Evolutionary conservation across 1,139 yeast genomes (phyloP), one percentile per base, ranked within the genome.

Genomic region (Nakaseomyces glabratus): DNA sequence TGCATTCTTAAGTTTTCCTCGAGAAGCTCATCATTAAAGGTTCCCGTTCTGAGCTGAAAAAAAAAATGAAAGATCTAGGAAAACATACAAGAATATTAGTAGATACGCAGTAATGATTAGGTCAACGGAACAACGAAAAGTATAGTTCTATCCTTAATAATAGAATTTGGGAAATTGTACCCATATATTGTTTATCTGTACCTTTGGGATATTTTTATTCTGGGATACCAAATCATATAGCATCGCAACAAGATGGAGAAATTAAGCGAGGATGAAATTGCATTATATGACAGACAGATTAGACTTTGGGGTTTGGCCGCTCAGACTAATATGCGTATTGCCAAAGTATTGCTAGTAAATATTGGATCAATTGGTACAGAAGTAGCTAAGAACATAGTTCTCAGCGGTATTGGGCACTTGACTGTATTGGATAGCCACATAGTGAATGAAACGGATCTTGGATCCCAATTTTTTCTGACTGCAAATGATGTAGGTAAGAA

Each of bases 251-350:
- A 19, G 21, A 19, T 19, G 21, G 10, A 10, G 10, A 26, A 39
- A 21, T 31, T 60, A 25, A 48, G 49, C 20, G 61, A 58, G 62
- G 96, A 86, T 51, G 97, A 88, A 57, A 76, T 88, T 38, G 95
- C 94, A 2, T 66, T 88, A 19, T 90, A 90, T 56, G 99, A 90
- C 59, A 72, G 99, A 41, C 99, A 90, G 58, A 88, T 90, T 48
- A 64, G 99, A 45, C 68, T 90, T 24, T 90, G 99, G 99, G 98
- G 98, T 9, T 68, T 90, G 61, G 93, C 82, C 19, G 94, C 97
- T 11, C 99, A 90, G 58, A 68, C 75, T 34, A 65, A 86, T 34
- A 72, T 90, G 63, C 68, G 93, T 31, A 72, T 78, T 18, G 80
- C 96, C 11, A 71, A 71, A 36, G 67, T 88, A 6, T 63, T 90